Evolutionary conservation across 495 filamentous ascomycete genomes (phyloP).

Genomic region (Penicillium canescens): DNA sequence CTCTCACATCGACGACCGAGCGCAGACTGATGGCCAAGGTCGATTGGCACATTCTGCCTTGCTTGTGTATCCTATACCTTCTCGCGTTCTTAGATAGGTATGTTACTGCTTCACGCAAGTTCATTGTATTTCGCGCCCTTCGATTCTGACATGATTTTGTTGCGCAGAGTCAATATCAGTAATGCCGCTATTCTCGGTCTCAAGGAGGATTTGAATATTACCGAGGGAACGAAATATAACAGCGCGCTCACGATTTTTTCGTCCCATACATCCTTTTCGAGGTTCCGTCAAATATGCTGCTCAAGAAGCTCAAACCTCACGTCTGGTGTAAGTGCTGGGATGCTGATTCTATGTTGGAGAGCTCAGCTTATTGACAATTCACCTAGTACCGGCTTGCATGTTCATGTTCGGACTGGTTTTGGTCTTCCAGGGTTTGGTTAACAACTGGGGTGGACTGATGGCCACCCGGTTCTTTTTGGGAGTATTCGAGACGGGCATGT

Average conservation of each 20-base stretch:
- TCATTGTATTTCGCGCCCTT: background rate
- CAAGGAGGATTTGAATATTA: conserved; percentile 62
- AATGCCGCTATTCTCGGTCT: conserved; percentile 66
- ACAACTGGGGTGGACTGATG: conserved; percentile 76
- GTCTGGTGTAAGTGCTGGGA: conserved; percentile 61
- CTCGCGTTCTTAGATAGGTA: conserved; percentile 86
- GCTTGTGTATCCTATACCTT: conserved; percentile 79
- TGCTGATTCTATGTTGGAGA: background rate
- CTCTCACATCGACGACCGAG: conserved; percentile 60
- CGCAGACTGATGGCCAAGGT: conserved; percentile 71
- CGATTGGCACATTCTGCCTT: conserved; percentile 79
- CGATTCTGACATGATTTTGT: conserved; percentile 8
- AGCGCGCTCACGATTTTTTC: conserved; percentile 88
- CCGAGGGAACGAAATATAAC: conserved; percentile 63
- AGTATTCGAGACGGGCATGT: conserved; percentile 87
- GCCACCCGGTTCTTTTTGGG: conserved; percentile 86
- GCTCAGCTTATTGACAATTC: background rate
- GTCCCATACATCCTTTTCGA: conserved; percentile 85
- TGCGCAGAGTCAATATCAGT: conserved; percentile 61
- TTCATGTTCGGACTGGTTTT: conserved; percentile 78
- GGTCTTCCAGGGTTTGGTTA: conserved; percentile 75
- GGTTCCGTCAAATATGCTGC: conserved; percentile 85
- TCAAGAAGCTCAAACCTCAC: conserved; percentile 79
- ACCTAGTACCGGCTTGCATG: conserved; percentile 69
- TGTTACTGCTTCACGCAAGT: conserved; percentile 6